These are phyloP conservation scores for Candida lessepsii DNA, from an alignment of 805 yeast species.

Conservation along the genomic window DNA sequence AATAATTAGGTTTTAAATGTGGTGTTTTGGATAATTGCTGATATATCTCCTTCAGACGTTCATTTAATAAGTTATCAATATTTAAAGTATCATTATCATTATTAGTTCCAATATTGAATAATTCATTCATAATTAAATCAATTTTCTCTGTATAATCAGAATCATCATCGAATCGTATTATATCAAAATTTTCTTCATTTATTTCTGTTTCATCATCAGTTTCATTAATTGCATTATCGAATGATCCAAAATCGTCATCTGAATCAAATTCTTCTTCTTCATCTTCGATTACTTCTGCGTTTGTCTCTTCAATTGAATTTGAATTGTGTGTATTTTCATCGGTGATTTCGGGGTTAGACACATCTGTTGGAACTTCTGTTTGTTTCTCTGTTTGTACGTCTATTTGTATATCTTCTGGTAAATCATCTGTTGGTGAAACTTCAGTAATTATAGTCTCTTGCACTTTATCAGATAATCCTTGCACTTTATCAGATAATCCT, in stretches of 20 bases:
- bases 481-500: too few relatives aligned
- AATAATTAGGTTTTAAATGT: slow-evolving; percentile 56
- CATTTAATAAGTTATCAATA: slow-evolving; percentile 20
- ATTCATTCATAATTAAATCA: slow-evolving; percentile 11
- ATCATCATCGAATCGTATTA: slow-evolving; percentile 17
- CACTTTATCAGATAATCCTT: too few relatives aligned
- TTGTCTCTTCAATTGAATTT: too few relatives aligned
- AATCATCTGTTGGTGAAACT: too few relatives aligned
- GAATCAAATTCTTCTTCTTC: too few relatives aligned
- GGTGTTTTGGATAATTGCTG: slow-evolving; percentile 48
- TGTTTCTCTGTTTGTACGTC: slow-evolving; percentile 4
- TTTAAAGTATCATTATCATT: neutral
- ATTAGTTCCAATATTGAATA: slow-evolving; percentile 10
- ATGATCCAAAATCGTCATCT: slow-evolving; percentile 40
- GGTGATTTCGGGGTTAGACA: too few relatives aligned
- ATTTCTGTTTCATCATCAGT: too few relatives aligned
- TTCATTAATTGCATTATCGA: slow-evolving; percentile 26
- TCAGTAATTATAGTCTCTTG: too few relatives aligned
- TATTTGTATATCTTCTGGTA: slow-evolving; percentile 3
- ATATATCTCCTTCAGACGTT: slow-evolving; percentile 41
- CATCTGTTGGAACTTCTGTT: neutral
- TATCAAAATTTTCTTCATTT: too few relatives aligned
- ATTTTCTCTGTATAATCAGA: slow-evolving; percentile 14
- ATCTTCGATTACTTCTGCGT: neutral
- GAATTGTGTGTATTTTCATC: too few relatives aligned